Percentiles rank a stretch among this genome's conserved stretches.
Conservation (phyloP, 768 basidiomycete genomes). For the Pholiota conissans region DNA sequence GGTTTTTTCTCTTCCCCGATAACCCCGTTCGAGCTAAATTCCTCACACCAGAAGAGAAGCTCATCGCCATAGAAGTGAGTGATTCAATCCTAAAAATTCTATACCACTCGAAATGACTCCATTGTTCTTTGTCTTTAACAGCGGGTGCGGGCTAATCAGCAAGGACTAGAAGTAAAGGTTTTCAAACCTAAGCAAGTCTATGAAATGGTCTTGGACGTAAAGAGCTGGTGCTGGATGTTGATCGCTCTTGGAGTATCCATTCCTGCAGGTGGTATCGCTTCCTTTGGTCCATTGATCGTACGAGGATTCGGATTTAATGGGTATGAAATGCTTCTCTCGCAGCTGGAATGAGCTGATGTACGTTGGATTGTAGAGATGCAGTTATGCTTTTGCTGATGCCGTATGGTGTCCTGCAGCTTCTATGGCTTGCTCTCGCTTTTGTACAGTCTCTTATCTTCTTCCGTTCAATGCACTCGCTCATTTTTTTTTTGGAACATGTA, state of each 20-base stretch:
- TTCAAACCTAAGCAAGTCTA: slow-evolving; percentile 31
- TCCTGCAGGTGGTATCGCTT: slow-evolving; percentile 23
- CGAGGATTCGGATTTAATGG: slow-evolving; percentile 32
- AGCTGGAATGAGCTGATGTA: not conserved
- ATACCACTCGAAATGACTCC: too few species aligned
- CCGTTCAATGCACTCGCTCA: not conserved
- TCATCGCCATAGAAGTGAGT: slow-evolving; percentile 30
- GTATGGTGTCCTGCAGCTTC: slow-evolving; percentile 28
- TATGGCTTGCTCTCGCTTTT: slow-evolving; percentile 25
- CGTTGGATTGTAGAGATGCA: slow-evolving; percentile 19
- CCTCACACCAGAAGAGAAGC: slow-evolving; percentile 29
- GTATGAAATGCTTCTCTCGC: slow-evolving; percentile 15
- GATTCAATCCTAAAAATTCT: not conserved
- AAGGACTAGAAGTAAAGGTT: slow-evolving; percentile 31
- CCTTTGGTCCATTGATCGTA: slow-evolving; percentile 32
- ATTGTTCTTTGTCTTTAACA: too few species aligned
- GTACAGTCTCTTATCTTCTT: slow-evolving; percentile 10
- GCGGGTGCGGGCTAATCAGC: slow-evolving; percentile 35
- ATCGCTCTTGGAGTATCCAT: slow-evolving; percentile 23
- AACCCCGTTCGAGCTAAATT: slow-evolving; percentile 32
- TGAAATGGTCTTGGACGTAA: slow-evolving; percentile 32
- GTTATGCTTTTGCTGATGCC: slow-evolving; percentile 33
- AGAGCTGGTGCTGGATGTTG: slow-evolving; percentile 35
- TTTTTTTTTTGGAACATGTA: not conserved
- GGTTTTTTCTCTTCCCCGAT: slow-evolving; percentile 33